Evolutionary conservation across 2,329 filamentous ascomycete species (phyloP).

Genomic region (Exophiala alcalophila): DNA sequence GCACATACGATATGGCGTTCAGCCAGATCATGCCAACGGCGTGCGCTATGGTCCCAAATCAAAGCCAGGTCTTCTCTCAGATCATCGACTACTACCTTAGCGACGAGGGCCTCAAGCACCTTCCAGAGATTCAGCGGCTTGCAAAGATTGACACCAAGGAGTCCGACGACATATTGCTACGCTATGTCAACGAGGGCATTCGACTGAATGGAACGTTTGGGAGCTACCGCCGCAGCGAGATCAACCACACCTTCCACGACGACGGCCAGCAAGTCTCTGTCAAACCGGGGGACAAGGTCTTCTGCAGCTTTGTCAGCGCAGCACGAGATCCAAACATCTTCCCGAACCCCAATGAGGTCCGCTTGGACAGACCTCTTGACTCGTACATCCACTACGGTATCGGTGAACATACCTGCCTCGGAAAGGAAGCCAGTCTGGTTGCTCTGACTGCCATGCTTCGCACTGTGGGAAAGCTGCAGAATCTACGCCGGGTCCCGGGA

Average conservation of each 20-base stretch:
- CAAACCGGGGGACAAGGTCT: slow-evolving; percentile 58
- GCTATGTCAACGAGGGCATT: slow-evolving; percentile 69
- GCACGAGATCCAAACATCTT: slow-evolving; percentile 59
- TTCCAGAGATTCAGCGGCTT: slow-evolving; percentile 60
- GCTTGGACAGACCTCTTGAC: slow-evolving; percentile 61
- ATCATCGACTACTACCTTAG: slow-evolving; percentile 70
- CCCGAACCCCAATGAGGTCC: slow-evolving; percentile 59
- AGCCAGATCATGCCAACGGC: slow-evolving; percentile 67
- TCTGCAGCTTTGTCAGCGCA: slow-evolving; percentile 60
- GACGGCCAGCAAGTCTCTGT: slow-evolving; percentile 50
- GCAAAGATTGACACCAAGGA: slow-evolving; percentile 56
- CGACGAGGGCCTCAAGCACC: slow-evolving; percentile 52
- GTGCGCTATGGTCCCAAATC: slow-evolving; percentile 65
- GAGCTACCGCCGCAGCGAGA: slow-evolving; percentile 56
- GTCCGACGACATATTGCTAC: slow-evolving; percentile 62
- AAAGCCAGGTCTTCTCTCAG: slow-evolving; percentile 69
- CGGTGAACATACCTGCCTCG: slow-evolving; percentile 63
- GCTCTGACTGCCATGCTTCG: slow-evolving; percentile 68
- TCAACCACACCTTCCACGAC: slow-evolving; percentile 48
- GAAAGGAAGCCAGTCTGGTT: slow-evolving; percentile 57
- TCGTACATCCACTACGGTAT: slow-evolving; percentile 64
- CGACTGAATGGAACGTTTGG: slow-evolving; percentile 64
- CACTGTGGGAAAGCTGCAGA: slow-evolving; percentile 59
- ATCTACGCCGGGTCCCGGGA: slow-evolving; percentile 60
- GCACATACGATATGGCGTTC: slow-evolving; percentile 65